A percentile compares a stretch with the other conserved stretches of the same genome.
Conservation (phyloP, 345 rosid genomes). For the Heritiera fomes region DNA sequence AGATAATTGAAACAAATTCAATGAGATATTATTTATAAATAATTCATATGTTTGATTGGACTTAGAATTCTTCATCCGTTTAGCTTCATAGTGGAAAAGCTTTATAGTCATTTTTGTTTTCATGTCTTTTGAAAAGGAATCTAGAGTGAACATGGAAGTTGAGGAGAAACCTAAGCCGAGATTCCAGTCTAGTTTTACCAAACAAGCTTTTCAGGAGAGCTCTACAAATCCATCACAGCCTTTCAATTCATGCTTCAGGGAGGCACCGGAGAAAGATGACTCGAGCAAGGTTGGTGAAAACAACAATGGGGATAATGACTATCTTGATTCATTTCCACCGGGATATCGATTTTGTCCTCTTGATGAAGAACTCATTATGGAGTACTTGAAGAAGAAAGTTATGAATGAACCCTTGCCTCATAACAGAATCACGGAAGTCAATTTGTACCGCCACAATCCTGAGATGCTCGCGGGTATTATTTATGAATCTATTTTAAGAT, state of each 20-base stretch:
- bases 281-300: too few species aligned
- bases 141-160: too few species aligned
- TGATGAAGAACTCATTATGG: background rate
- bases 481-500: too few species aligned
- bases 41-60: background rate
- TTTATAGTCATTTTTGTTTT: background rate
- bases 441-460: constrained; percentile 14
- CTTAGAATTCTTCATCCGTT: background rate
- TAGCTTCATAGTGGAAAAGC: background rate
- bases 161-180: background rate
- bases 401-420: constrained; percentile 3
- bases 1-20: background rate
- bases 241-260: background rate
- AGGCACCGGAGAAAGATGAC: background rate
- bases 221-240: background rate
- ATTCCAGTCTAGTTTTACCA: background rate
- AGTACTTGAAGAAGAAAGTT: constrained; percentile 4
- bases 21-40: background rate
- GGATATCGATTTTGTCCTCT: constrained; percentile 19
- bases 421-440: background rate
- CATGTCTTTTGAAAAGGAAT: background rate
- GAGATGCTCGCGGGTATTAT: constrained; percentile 6
- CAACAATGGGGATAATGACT: background rate
- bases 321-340: constrained; percentile 18
- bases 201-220: background rate